Conservation (phyloP, 306 rosid genomes). For the Trifolium subterraneum region DNA sequence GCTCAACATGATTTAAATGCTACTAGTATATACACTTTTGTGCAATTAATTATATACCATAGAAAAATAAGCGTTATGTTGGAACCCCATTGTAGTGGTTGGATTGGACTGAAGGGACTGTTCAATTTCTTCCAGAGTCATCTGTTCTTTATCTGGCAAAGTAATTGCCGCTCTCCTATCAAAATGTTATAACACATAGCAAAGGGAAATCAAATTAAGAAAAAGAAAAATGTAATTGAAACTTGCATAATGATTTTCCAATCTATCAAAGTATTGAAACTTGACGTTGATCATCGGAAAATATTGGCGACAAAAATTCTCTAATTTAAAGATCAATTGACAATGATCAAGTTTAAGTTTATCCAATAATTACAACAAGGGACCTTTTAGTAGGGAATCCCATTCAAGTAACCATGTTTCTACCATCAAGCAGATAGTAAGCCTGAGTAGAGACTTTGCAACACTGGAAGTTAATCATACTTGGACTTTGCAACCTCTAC, state of each 20-base stretch:
- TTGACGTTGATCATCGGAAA: too few species aligned
- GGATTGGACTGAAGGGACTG: slow-evolving; percentile 53
- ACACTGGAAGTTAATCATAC: too few species aligned
- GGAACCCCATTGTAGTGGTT: slow-evolving; percentile 45
- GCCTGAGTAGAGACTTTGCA: too few species aligned
- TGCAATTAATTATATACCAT: slow-evolving; percentile 51
- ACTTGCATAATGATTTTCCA: too few species aligned
- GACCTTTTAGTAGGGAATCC: too few species aligned
- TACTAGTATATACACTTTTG: neutral
- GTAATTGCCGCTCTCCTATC: slow-evolving; percentile 74
- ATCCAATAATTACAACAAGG: too few species aligned
- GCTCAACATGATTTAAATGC: slow-evolving; percentile 15
- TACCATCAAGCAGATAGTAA: too few species aligned
- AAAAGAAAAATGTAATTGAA: neutral
- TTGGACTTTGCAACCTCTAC: neutral
- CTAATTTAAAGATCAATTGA: too few species aligned
- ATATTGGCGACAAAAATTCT: too few species aligned
- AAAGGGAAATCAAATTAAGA: neutral
- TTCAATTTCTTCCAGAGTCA: slow-evolving; percentile 49
- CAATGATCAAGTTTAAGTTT: too few species aligned
- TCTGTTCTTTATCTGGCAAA: slow-evolving; percentile 58
- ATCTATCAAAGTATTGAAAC: too few species aligned
- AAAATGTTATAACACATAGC: slow-evolving; percentile 3
- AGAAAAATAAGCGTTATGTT: slow-evolving; percentile 59
- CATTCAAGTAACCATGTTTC: too few species aligned